Percentiles rank a stretch among this genome's conserved stretches.
phyloP scores from a whole-genome alignment of 352 stramenopile genomes.

The Pythium vanterpoolii region DNA sequence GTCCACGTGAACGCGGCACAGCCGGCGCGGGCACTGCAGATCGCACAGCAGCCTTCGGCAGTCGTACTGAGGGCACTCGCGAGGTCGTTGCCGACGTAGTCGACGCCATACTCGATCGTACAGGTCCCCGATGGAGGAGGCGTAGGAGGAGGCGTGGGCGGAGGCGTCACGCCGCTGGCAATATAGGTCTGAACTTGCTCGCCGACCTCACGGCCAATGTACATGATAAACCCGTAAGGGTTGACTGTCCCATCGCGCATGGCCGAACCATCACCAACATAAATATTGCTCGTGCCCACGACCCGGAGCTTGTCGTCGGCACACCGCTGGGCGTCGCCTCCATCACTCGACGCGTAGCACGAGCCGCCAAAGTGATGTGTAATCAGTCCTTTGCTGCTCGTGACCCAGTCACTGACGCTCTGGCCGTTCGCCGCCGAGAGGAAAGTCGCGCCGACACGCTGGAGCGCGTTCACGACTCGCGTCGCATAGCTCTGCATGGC shows the following conservation, averaged over 20 bases:
- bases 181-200: slow-evolving; percentile 39
- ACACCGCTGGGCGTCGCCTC: slow-evolving; percentile 40
- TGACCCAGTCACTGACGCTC: slow-evolving; percentile 33
- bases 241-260: slow-evolving; percentile 73
- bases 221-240: slow-evolving; percentile 77
- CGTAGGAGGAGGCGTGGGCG: too few relatives aligned
- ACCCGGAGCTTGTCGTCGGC: slow-evolving; percentile 62
- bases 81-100: too few relatives aligned
- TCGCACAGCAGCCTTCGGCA: too few relatives aligned
- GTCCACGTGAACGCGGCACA: slow-evolving; percentile 35
- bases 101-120: too few relatives aligned
- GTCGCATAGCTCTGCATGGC: slow-evolving; percentile 76
- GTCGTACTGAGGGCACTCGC: too few relatives aligned
- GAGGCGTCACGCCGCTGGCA: not conserved
- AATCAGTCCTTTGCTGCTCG: slow-evolving; percentile 20
- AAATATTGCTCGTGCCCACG: slow-evolving; percentile 68
- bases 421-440: slow-evolving; percentile 38
- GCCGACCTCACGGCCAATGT: slow-evolving; percentile 51
- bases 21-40: not conserved
- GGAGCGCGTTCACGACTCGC: slow-evolving; percentile 36
- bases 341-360: slow-evolving; percentile 56
- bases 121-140: too few relatives aligned
- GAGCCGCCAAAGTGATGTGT: slow-evolving; percentile 69
- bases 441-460: slow-evolving; percentile 42
- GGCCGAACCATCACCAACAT: slow-evolving; percentile 53